Evolutionary conservation across 495 filamentous ascomycete species (phyloP).

Genomic region (Hypomontagnella submonticulosa): DNA sequence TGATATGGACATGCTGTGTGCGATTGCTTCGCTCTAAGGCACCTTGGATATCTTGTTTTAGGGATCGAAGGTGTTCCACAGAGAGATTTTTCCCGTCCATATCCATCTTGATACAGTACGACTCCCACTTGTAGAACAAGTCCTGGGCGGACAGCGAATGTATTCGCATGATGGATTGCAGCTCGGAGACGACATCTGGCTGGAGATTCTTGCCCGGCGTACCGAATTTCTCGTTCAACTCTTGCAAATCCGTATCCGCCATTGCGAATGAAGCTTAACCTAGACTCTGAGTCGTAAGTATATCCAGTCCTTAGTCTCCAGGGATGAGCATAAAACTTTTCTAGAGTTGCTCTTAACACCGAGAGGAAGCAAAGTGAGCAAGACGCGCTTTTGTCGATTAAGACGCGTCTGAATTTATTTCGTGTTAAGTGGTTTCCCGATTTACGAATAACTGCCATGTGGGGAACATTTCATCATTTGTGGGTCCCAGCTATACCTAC

Average conservation of each 20-base stretch:
- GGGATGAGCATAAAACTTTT: no score
- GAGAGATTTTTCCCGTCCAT: constrained; percentile 76
- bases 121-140: constrained; percentile 97
- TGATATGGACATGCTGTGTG: constrained; percentile 58
- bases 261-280: constrained; percentile 50
- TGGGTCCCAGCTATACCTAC: no score
- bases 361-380: not conserved
- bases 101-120: constrained; percentile 92
- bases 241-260: constrained; percentile 61
- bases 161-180: constrained; percentile 84
- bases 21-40: constrained; percentile 74
- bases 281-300: not conserved
- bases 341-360: not conserved
- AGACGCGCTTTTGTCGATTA: constrained; percentile 31
- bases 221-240: constrained; percentile 78
- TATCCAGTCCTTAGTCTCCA: no score
- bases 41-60: constrained; percentile 90
- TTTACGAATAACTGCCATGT: not conserved
- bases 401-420: constrained; percentile 33
- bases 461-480: not conserved
- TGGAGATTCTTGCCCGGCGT: constrained; percentile 63
- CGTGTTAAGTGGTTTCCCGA: constrained; percentile 46
- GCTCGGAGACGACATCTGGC: constrained; percentile 78
- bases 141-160: constrained; percentile 82
- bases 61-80: constrained; percentile 72